Base-by-base conservation (phyloP, 1,284 basidiomycete species). In the Ceratobasidium papillatum region DNA sequence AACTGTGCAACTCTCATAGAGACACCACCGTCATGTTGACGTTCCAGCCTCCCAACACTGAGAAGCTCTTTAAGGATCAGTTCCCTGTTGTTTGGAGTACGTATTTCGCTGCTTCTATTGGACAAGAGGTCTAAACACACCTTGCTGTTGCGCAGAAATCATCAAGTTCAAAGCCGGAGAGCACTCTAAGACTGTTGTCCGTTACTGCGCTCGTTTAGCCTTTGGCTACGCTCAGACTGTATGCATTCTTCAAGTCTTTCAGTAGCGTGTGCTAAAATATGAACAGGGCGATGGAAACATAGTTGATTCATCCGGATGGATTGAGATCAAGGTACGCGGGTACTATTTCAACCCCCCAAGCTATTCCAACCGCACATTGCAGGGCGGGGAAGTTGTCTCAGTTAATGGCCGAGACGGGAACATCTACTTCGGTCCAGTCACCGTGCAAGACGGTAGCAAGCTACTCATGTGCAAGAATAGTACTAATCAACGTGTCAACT, bases 401-500 rank as follows among this genome's bases (percentile, higher is more conserved):
- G 30, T 61, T n/a, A 36, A 38, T 7, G 68, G 56, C 25, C 11
- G 12, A 12, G 25, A 54, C 0, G 54, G 41, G 32, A 36, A 54
- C 11, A 56, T 41, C 22, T 51, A 51, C 2, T 68, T 68, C 11
- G 65, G 65, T 12, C 36, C 34, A 7, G 27, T 54, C 14, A 65
- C 38, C 65, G n/a, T 56, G 27, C 47, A 34, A 1, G 49, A 51
- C 7, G 65, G 45, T 8, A 68, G 51, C 12, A 68, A 56, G 51
- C 51, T 68, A 3, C 65, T 68, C 22, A 51, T 68, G 17, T 68
- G 65, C 65, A 68, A 68, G 51, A 68, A 56, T 36, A 68, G 43
- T 36, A 68, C 32, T 22, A 36, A 38, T 3, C 12, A 25, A 11
- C 65, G 65, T 36, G 65, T 51, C 30, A 52, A 68, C 19, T 38